phyloP scores from a whole-genome alignment of 108 stramenopile genomes.

The Epithemia pelagica region DNA sequence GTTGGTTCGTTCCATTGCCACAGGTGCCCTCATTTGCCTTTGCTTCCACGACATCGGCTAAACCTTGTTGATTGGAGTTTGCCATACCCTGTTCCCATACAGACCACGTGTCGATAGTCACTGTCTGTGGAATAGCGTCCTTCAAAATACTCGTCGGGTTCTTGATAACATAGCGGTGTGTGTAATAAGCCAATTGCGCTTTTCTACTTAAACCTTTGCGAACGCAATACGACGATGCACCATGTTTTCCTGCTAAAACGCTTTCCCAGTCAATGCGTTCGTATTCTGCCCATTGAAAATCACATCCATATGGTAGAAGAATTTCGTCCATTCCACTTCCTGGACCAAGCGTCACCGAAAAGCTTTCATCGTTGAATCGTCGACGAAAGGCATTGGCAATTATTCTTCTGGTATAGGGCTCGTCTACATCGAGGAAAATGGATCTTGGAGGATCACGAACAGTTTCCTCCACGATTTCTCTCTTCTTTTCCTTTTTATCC shows the following conservation, averaged over 20 bases:
- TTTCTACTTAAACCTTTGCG: conserved; percentile 46
- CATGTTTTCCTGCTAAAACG: conserved; percentile 21
- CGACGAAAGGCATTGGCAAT: conserved; percentile 8
- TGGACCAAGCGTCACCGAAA: conserved; percentile 12
- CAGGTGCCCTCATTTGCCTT: background rate
- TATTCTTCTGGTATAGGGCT: conserved; percentile 14
- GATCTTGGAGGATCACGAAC: background rate
- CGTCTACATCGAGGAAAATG: conserved; percentile 23
- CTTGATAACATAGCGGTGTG: conserved; percentile 25
- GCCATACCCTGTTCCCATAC: conserved; percentile 29
- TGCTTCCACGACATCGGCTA: conserved; percentile 3
- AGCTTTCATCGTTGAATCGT: background rate
- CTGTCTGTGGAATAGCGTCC: conserved; percentile 18
- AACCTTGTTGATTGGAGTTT: conserved; percentile 3
- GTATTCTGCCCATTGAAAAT: conserved; percentile 30
- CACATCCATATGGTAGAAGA: background rate
- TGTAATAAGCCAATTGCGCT: conserved; percentile 32
- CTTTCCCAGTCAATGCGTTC: conserved; percentile 32
- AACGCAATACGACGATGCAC: conserved; percentile 31
- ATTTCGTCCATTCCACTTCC: conserved; percentile 12
- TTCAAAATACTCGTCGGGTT: conserved; percentile 16
- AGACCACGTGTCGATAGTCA: conserved; percentile 38
- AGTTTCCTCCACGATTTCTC: background rate
- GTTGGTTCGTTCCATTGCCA: conserved; percentile 8
- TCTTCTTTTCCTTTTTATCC: too few relatives aligned